phyloP scores from a whole-genome alignment of 495 filamentous ascomycete genomes.

The Penicillium canescens region DNA sequence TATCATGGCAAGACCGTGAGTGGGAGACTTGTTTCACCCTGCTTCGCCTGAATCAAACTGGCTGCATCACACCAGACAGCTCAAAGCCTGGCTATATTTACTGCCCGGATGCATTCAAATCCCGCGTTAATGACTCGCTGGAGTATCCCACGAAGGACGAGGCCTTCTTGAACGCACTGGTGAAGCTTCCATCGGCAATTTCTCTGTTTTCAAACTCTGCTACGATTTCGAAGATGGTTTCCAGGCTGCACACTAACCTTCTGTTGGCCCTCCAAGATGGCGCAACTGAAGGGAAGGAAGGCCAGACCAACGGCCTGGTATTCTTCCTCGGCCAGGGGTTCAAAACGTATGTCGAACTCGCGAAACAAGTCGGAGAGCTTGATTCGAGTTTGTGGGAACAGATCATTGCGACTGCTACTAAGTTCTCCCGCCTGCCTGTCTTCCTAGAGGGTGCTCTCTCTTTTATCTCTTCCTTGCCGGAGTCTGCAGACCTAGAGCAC shows the following conservation, averaged over 20 bases:
- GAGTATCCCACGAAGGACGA: constrained; percentile 40
- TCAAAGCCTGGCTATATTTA: constrained; percentile 56
- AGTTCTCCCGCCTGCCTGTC: constrained; percentile 59
- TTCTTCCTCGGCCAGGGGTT: constrained; percentile 49
- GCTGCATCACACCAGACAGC: constrained; percentile 42
- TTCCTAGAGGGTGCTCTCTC: constrained; percentile 67
- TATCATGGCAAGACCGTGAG: constrained; percentile 69
- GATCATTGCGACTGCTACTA: constrained; percentile 60
- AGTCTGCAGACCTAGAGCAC: constrained; percentile 42
- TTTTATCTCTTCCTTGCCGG: constrained; percentile 54
- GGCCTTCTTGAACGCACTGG: constrained; percentile 38
- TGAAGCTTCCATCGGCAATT: constrained; percentile 40
- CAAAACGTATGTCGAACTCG: constrained; percentile 46
- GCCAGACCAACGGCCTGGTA: constrained; percentile 17
- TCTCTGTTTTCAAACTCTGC: constrained; percentile 37
- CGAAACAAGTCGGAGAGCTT: constrained; percentile 29
- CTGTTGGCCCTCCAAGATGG: constrained; percentile 23
- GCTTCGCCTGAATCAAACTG: constrained; percentile 62
- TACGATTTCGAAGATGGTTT: constrained; percentile 34
- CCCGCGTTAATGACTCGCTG: constrained; percentile 65
- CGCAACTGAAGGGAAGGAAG: constrained; percentile 19
- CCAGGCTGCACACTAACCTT: constrained; percentile 36
- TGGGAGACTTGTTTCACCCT: constrained; percentile 68
- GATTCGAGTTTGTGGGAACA: constrained; percentile 56
- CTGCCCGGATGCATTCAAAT: constrained; percentile 68